Conservation (phyloP, 805 yeast species). For the Lachancea cidri region DNA sequence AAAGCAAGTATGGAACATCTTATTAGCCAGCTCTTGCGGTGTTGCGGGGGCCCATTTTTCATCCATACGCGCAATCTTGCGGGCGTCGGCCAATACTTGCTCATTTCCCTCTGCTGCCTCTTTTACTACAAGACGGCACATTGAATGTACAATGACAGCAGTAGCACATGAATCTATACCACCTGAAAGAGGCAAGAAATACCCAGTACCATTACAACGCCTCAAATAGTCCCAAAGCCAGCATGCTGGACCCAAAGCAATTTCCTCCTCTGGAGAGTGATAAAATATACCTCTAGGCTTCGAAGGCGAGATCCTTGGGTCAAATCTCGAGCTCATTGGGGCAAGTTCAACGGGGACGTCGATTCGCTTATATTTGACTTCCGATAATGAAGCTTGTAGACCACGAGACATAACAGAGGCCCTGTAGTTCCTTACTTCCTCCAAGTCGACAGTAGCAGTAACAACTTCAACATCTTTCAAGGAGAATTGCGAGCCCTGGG, state of each 20-base stretch:
- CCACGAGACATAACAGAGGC: constrained; percentile 67
- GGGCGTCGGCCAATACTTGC: constrained; percentile 75
- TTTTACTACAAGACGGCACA: constrained; percentile 80
- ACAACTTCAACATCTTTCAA: constrained; percentile 90
- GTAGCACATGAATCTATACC: constrained; percentile 99
- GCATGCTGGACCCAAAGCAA: constrained; percentile 97
- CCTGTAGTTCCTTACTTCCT: constrained; percentile 82
- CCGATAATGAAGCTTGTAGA: constrained; percentile 48
- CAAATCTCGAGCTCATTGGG: constrained; percentile 53
- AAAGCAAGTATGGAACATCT: constrained; percentile 81
- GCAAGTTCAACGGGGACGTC: constrained; percentile 62
- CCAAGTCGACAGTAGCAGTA: constrained; percentile 90
- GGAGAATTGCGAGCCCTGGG: constrained; percentile 90
- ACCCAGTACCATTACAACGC: constrained; percentile 87
- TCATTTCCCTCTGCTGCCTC: constrained; percentile 64
- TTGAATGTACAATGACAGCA: constrained; percentile 86
- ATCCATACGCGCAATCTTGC: constrained; percentile 54
- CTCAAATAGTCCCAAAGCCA: constrained; percentile 99
- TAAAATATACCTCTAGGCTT: constrained; percentile 46
- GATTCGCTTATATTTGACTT: constrained; percentile 44
- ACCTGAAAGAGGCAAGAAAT: constrained; percentile 88
- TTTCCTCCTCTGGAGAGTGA: constrained; percentile 90
- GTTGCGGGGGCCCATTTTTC: constrained; percentile 60
- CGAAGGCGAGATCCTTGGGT: constrained; percentile 59
- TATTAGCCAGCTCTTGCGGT: constrained; percentile 70